Conservation (phyloP, 305 asterid species). For the Fraxinus latifolia region DNA sequence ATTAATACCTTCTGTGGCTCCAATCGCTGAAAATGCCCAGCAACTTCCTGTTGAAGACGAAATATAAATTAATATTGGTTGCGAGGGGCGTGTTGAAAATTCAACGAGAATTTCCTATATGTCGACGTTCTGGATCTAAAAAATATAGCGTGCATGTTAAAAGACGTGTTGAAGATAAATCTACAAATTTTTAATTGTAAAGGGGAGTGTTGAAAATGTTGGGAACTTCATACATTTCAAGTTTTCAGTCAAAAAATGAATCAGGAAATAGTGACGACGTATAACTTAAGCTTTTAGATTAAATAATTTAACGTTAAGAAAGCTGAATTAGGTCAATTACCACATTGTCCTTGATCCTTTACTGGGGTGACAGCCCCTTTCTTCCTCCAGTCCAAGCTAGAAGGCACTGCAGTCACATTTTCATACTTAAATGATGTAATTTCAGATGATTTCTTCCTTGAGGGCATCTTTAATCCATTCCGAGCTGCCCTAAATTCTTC, state of each 20-base stretch:
- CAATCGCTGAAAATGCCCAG: constrained; percentile 64
- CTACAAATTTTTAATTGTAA: too few species aligned
- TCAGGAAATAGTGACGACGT: neutral
- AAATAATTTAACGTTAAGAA: neutral
- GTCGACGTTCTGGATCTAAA: neutral
- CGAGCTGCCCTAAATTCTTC: constrained; percentile 43
- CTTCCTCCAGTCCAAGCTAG: constrained; percentile 49
- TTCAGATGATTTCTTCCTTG: neutral
- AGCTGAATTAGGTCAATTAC: neutral
- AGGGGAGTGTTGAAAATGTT: neutral
- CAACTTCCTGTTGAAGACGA: constrained; percentile 40
- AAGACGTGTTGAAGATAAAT: neutral
- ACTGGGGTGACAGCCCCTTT: constrained; percentile 55
- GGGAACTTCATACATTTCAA: neutral
- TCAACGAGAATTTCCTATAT: neutral
- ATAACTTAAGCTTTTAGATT: neutral
- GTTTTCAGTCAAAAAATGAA: neutral
- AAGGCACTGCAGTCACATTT: constrained; percentile 37
- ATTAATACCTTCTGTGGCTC: constrained; percentile 56
- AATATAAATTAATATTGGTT: neutral
- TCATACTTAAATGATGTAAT: constrained; percentile 39
- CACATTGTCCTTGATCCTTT: constrained; percentile 46
- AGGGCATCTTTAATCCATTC: constrained; percentile 36
- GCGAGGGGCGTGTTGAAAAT: neutral
- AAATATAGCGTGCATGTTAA: neutral